phyloP scores from a whole-genome alignment of 2,329 filamentous ascomycete genomes.

The Cercospora sp. region DNA sequence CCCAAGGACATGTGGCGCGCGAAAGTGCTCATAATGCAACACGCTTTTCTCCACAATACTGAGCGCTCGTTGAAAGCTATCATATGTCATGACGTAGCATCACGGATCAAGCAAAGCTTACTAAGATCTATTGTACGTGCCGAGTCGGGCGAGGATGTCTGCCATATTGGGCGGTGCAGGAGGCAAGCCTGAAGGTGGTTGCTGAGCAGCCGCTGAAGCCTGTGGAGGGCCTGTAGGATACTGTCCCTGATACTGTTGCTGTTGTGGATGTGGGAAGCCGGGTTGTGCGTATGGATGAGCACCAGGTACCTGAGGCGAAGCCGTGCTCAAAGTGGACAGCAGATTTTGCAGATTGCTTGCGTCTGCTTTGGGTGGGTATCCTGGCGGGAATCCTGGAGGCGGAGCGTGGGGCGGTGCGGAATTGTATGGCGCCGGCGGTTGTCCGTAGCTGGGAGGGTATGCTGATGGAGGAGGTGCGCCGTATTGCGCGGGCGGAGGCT shows the following conservation, averaged over 20 bases:
- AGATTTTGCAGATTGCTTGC: conserved; percentile 70
- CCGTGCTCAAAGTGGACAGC: conserved; percentile 58
- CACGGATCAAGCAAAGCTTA: neutral
- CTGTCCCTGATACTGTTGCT: conserved; percentile 21
- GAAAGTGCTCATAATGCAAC: neutral
- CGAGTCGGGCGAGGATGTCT: conserved; percentile 73
- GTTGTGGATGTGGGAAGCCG: conserved; percentile 23
- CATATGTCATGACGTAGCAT: neutral
- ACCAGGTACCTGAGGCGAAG: conserved; percentile 28
- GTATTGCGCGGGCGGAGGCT: conserved; percentile 40
- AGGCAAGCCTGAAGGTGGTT: conserved; percentile 50
- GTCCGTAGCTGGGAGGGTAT: conserved; percentile 25
- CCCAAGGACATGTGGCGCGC: neutral
- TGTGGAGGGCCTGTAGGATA: conserved; percentile 34
- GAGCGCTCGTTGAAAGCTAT: neutral
- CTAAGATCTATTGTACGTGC: conserved; percentile 42
- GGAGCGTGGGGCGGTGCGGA: conserved; percentile 39
- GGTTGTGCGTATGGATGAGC: conserved; percentile 21
- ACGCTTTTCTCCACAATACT: neutral
- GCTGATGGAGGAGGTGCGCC: conserved; percentile 22
- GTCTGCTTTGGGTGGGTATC: conserved; percentile 61
- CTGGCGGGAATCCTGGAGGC: conserved; percentile 37
- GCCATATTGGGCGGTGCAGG: conserved; percentile 62
- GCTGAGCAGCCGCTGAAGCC: conserved; percentile 12
- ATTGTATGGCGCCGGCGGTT: conserved; percentile 34